A percentile compares a stretch with the other conserved stretches of the same genome.
Conservation (phyloP, 2,329 filamentous ascomycete genomes). For the Ramularia endophylla region DNA sequence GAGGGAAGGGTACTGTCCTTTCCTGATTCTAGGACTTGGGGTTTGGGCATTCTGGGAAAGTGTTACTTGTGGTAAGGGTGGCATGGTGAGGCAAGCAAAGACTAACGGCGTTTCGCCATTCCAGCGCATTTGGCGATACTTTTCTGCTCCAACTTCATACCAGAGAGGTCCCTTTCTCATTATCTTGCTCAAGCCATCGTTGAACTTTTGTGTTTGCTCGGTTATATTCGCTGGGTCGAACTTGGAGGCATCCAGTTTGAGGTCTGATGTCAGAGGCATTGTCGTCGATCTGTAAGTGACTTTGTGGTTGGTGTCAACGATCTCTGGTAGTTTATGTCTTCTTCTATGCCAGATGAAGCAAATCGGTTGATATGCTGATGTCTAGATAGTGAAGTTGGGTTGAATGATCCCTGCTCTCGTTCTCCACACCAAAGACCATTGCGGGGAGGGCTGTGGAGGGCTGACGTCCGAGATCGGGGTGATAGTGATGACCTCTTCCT, state of each 20-base stretch:
- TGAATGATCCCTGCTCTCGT: too few species aligned
- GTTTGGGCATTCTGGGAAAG: constrained; percentile 24
- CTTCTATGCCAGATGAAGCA: too few species aligned
- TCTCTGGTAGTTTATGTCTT: too few species aligned
- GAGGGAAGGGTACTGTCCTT: constrained; percentile 47
- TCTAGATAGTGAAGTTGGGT: too few species aligned
- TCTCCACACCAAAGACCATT: too few species aligned
- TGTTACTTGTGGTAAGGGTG: neutral
- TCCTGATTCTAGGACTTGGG: constrained; percentile 42
- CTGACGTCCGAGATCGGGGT: too few species aligned
- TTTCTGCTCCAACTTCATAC: constrained; percentile 50
- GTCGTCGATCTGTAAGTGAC: too few species aligned
- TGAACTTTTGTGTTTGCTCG: constrained; percentile 40
- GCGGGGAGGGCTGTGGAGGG: too few species aligned
- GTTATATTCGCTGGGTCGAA: constrained; percentile 39
- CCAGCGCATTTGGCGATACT: constrained; percentile 50
- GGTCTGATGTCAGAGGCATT: constrained; percentile 21
- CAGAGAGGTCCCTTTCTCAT: constrained; percentile 43
- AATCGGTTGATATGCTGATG: too few species aligned
- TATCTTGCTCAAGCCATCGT: constrained; percentile 39
- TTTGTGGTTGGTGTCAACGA: too few species aligned
- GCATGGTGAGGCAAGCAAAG: neutral
- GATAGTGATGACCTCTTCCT: too few species aligned
- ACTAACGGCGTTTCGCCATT: constrained; percentile 44
- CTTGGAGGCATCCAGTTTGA: constrained; percentile 32